phyloP scores from a whole-genome alignment of 192 early-diverging fungal species.

The Funneliformis mosseae region DNA sequence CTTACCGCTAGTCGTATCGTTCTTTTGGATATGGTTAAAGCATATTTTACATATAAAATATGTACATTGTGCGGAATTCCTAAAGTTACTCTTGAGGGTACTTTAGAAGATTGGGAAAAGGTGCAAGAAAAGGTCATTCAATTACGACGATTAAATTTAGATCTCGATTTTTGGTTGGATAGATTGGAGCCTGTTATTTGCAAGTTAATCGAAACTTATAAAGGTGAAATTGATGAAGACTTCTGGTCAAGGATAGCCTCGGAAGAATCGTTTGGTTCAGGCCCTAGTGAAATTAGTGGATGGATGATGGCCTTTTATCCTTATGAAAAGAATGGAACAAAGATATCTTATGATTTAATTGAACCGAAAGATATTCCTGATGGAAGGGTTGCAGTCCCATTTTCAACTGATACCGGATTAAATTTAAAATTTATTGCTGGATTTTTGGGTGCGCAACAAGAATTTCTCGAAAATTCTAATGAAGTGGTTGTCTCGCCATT shows the following conservation, averaged over 20 bases:
- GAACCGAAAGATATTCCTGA: not conserved
- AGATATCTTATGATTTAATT: not conserved
- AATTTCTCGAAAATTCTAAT: too few relatives aligned
- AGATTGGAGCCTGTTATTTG: not conserved
- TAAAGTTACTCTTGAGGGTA: not conserved
- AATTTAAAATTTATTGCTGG: not conserved
- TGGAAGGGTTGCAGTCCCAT: not conserved
- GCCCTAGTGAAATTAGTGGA: not conserved
- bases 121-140: not conserved
- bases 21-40: not conserved
- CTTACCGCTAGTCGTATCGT: not conserved
- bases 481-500: too few relatives aligned
- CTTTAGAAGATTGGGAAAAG: not conserved
- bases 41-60: not conserved
- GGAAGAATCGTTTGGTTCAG: not conserved
- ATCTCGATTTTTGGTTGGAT: not conserved
- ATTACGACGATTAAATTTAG: not conserved
- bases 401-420: not conserved
- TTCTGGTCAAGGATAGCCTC: not conserved
- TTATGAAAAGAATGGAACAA: not conserved
- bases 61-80: not conserved
- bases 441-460: too few relatives aligned
- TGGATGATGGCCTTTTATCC: not conserved
- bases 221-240: not conserved
- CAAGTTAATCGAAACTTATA: not conserved